Evolutionary conservation across 768 basidiomycete species (phyloP), one percentile per base, ranked within the genome.

Genomic region (Leccinum pellstonianum): DNA sequence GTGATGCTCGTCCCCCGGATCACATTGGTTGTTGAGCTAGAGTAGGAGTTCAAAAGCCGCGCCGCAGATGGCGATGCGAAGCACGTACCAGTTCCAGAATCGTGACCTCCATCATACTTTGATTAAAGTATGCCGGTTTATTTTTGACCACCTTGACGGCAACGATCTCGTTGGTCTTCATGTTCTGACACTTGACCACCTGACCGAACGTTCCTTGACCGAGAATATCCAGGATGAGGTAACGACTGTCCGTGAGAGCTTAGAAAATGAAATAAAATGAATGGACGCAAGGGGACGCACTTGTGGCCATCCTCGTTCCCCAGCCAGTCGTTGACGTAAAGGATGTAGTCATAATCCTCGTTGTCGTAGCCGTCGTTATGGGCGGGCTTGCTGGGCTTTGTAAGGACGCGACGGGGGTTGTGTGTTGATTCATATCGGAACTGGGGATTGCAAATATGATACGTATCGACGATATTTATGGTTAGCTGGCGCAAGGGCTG

Each of bases 81-180:
- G 19, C 7, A 82, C 91, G 62, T 57, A 95, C 95, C 77, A 98
- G 78, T 73, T 98, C 94, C 49, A 99, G 80, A 62, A 99, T 98
- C 1, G 95, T 97, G 27, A 98, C 96, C 76, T 99, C 97, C 97
- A 99, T 99, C 91, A 97, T 98, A 75, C 91, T 93, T 77, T 99
- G 97, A 71, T 98, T 98, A 76, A 97, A 95, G 79, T 99, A 99
- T 0, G 97, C 97, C 5, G 96, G 97, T 76, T 98, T 99, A 76
- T 99, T 99, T 80, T 99, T 99, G 65, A 99, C 94, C 8, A 99
- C 97, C 76, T 98, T 99, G 62, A 99, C 97, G 23, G 97, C 97
- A 48, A 97, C 94, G 56, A 98, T 93, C 72, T 98, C 96, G 75
- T 98, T 95, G 31, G 93, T 97, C 79, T 95, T 94, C 89, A 98